phyloP scores from a whole-genome alignment of 371 early-diverging fungal genomes.

The Rhizopus delemar region DNA sequence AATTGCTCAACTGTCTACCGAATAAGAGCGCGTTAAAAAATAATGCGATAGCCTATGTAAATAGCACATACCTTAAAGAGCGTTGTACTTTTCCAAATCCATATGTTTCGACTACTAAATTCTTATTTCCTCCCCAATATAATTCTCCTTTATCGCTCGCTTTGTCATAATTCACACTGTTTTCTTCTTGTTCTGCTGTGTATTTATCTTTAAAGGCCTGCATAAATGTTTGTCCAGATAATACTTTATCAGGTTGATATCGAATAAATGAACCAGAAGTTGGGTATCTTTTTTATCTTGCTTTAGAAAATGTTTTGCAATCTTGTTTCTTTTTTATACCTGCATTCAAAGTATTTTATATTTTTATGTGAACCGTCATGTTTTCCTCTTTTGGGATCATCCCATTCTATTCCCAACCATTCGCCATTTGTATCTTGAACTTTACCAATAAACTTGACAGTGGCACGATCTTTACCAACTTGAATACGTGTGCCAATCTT shows the following conservation, averaged over 20 bases:
- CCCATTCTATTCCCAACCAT: conserved; percentile 95
- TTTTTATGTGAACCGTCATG: conserved; percentile 75
- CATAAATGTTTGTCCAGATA: conserved; percentile 54
- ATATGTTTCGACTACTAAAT: conserved; percentile 72
- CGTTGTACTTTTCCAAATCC: conserved; percentile 77
- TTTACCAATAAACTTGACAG: conserved; percentile 69
- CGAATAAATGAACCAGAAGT: conserved; percentile 81
- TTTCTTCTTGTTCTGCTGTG: conserved; percentile 14
- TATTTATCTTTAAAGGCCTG: conserved; percentile 61
- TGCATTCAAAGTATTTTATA: conserved; percentile 69
- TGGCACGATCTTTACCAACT: conserved; percentile 52
- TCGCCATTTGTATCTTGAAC: conserved; percentile 59
- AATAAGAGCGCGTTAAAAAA: neutral
- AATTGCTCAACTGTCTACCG: conserved; percentile 38
- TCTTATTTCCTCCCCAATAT: conserved; percentile 51
- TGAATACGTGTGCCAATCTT: conserved; percentile 45
- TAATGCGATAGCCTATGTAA: conserved; percentile 1
- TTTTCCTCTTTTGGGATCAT: conserved; percentile 75
- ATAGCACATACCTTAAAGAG: conserved; percentile 43
- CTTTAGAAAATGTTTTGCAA: neutral
- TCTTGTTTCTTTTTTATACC: conserved; percentile 29
- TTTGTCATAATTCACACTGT: conserved; percentile 17
- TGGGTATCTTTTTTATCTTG: conserved; percentile 16
- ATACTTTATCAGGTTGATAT: conserved; percentile 52
- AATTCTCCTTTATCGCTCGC: conserved; percentile 39